Base-by-base conservation (phyloP, 495 filamentous ascomycete genomes). In the Entonaema liquescens region DNA sequence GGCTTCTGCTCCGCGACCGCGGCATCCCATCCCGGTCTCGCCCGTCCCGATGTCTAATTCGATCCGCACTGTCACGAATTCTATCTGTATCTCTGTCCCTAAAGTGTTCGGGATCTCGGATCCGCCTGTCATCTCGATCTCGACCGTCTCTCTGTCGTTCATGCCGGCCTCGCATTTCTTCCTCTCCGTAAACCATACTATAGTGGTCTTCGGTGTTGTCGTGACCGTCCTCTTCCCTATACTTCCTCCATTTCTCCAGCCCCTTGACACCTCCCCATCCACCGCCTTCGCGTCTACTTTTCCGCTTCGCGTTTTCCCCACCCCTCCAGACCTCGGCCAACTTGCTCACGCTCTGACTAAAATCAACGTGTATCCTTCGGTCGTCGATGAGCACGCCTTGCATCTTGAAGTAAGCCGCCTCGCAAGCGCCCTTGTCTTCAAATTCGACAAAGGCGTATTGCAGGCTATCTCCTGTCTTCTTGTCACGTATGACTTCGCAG, bases 381-480 rank as follows among this genome's bases (percentile, higher is more conserved):
- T 99, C 95, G 71, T 99, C 95, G 75, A 98, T 98, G 63, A 99
- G 81, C 6, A 98, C 94, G 5, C 89, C 90, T 77, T 98, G 92
- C 95, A 98, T 99, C 81, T 99, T 99, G 82, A 94, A 94, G 75
- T 98, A 99, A 13, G 95, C 95, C 58, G 94, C 91, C 80, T 98
- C 95, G 78, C 95, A 98, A 65, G 92, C 90, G 71, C 91, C 88
- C 77, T 97, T 93, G 17, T 97, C 89, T 61, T 94, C 93, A 73
- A 96, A 99, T 79, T 99, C 95, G 75, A 99, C 95, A 70, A 99
- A 99, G 1, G 96, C 93, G 79, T 99, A 99, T 77, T 99, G 95
- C 40, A 99, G 80, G 74, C 93, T 97, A 77, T 99, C 95, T 1
- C 93, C 93, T 0, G 95, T 98, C 65, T 93, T 92, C 73, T 91